Base-by-base conservation (phyloP, 441 rosid genomes). In the Populus hybrid region DNA sequence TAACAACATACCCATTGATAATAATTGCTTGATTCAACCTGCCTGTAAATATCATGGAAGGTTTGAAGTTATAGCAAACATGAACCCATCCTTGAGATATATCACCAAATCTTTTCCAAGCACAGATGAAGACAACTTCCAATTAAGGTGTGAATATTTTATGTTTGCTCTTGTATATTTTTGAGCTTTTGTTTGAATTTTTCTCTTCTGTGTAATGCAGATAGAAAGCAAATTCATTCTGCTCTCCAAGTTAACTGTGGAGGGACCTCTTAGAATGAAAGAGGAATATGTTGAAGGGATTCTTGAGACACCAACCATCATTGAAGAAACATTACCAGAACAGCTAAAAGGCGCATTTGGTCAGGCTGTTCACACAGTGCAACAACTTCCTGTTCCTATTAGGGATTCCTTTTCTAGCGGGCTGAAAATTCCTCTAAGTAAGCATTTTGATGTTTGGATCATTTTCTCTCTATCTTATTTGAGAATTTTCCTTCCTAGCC, bases 181-280 rank as follows among this genome's bases (percentile, higher is more conserved):
- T 63, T 28, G 20, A 63, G 57, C 57, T 72, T 68, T 28, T 6
- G 28, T 42, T 12, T 30, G 30, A 46, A 63, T 12, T 21, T 9
- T 10, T 42, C 53, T 42, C 53, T 66, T 18, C 57, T 64, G 16
- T 78, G 82, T 68, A 73, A 59, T 83, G 89, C 91, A 93, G 99
- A 82, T 95, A 84, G 97, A 93, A 81, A 92, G 88, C 87, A 93
- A 89, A 82, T 50, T 91, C 84, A 69, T 82, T 75, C 72, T 95
- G 72, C 84, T 93, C 32, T 73, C 93, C 63, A 89, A 77, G 81
- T 82, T 95, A 74, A 77, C 92, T 77, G 85, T 93, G 46, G 98
- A 95, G 85, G 99, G 99, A 78, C 97, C 99, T 24, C 81, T 88
- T 75, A 88, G 99, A 78, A 85, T 95, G 88, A 95, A 86, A 83